Evolutionary conservation across 2,329 filamentous ascomycete species (phyloP).

Genomic region (Albifimbria verrucaria): DNA sequence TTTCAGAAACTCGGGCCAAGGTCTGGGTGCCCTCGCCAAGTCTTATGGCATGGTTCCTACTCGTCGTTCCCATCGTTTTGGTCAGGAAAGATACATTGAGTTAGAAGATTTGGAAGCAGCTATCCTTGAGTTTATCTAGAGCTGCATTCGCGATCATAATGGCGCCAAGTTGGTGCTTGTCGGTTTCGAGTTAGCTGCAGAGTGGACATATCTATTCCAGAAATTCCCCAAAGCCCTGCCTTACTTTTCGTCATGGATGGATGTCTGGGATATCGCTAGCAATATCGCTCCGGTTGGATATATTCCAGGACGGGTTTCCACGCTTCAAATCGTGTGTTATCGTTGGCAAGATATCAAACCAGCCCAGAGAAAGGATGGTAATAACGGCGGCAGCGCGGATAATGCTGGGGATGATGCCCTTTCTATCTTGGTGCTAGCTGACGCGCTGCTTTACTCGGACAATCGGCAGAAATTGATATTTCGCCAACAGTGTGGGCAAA

Average conservation of each 20-base stretch:
- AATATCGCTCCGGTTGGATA: conserved; percentile 6
- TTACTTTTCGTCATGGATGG: conserved; percentile 12
- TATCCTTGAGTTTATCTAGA: conserved; percentile 7
- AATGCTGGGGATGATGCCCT: conserved; percentile 15
- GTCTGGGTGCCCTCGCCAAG: background rate
- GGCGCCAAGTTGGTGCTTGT: background rate
- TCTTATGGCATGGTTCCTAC: conserved; percentile 7
- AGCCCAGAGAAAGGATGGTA: background rate
- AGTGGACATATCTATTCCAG: conserved; percentile 9
- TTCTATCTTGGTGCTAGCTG: conserved; percentile 5
- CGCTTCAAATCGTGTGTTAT: conserved; percentile 7
- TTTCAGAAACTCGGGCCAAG: conserved; percentile 2
- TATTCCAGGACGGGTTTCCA: background rate
- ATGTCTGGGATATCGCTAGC: conserved; percentile 10
- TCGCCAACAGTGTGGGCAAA: conserved; percentile 6
- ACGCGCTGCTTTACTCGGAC: conserved; percentile 1
- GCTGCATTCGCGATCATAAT: background rate
- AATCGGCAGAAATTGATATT: conserved; percentile 8
- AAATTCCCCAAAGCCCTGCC: conserved; percentile 5
- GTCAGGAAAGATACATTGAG: conserved; percentile 1
- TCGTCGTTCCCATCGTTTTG: conserved; percentile 11
- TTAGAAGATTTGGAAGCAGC: conserved; percentile 1
- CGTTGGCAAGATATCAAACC: conserved; percentile 6
- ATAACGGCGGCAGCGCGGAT: conserved; percentile 3
- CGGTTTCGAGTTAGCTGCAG: conserved; percentile 11